phyloP scores from a whole-genome alignment of 164 flowering plant genomes.

The Dillenia turbinata region DNA sequence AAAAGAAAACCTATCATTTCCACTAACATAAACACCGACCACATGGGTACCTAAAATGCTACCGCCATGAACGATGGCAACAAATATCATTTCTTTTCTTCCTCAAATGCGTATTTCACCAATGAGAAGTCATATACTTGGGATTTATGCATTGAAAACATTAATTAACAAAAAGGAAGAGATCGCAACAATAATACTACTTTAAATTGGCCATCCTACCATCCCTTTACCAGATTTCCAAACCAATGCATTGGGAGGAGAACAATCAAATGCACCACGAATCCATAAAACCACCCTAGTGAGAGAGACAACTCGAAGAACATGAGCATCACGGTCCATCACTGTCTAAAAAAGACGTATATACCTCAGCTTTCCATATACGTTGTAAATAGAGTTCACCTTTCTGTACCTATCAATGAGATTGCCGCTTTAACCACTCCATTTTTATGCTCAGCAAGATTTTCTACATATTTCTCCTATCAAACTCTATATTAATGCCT shows the following conservation, averaged over 20 bases:
- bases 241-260: no score
- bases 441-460: no score
- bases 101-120: conserved; percentile 17
- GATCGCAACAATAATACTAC: neutral
- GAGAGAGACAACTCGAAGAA: no score
- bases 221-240: no score
- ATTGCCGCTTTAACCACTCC: conserved; percentile 4
- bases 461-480: neutral
- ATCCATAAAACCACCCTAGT: no score
- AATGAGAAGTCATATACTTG: conserved; percentile 16
- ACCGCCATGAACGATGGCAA: conserved; percentile 10
- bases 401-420: neutral
- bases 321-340: no score
- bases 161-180: conserved; percentile 2
- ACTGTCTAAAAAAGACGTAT: no score
- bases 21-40: conserved; percentile 10
- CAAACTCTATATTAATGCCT: no score
- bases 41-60: conserved; percentile 15
- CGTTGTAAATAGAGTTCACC: neutral
- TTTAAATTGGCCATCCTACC: neutral
- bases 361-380: neutral
- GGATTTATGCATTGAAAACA: conserved; percentile 8
- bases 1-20: conserved; percentile 11
- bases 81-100: conserved; percentile 15
- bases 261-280: no score